phyloP scores from a whole-genome alignment of 208 protist genomes.

The Angomonas ambiguus region DNA sequence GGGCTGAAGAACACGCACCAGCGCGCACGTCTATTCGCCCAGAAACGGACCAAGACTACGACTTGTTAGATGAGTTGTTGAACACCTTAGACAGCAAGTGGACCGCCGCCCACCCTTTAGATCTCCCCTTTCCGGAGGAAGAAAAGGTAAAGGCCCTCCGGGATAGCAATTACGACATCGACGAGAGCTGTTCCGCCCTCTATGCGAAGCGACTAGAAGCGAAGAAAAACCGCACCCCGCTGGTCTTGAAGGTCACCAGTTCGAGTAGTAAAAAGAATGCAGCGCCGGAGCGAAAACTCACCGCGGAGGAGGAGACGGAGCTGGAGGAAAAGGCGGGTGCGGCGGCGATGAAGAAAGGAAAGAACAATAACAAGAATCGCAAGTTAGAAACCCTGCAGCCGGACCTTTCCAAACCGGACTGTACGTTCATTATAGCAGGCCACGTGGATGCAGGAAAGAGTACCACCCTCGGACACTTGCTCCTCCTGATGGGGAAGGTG shows the following conservation, averaged over 20 bases:
- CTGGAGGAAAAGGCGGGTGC: background rate
- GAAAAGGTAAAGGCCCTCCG: conserved; percentile 53
- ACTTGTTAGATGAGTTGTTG: conserved; percentile 37
- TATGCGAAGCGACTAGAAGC: conserved; percentile 26
- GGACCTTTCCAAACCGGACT: conserved; percentile 50
- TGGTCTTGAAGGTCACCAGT: conserved; percentile 1
- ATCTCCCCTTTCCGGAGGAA: conserved; percentile 30
- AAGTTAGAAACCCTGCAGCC: conserved; percentile 28
- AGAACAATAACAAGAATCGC: conserved; percentile 26
- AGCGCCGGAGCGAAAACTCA: background rate
- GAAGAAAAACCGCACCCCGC: conserved; percentile 7
- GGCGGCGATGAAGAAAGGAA: conserved; percentile 9
- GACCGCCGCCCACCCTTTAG: conserved; percentile 25
- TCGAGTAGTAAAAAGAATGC: background rate
- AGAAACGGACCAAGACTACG: conserved; percentile 45
- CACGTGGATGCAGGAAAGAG: conserved; percentile 88
- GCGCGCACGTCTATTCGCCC: conserved; percentile 24
- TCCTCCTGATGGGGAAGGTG: conserved; percentile 69
- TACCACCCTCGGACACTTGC: conserved; percentile 82
- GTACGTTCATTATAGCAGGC: conserved; percentile 82
- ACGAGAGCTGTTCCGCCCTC: conserved; percentile 20
- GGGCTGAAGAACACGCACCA: background rate
- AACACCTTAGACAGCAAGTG: conserved; percentile 36
- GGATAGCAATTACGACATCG: conserved; percentile 52
- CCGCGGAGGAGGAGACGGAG: background rate